Evolutionary conservation across 2,329 filamentous ascomycete genomes (phyloP), one percentile per base, ranked within the genome.

Genomic region (Paecilomyces sp.): DNA sequence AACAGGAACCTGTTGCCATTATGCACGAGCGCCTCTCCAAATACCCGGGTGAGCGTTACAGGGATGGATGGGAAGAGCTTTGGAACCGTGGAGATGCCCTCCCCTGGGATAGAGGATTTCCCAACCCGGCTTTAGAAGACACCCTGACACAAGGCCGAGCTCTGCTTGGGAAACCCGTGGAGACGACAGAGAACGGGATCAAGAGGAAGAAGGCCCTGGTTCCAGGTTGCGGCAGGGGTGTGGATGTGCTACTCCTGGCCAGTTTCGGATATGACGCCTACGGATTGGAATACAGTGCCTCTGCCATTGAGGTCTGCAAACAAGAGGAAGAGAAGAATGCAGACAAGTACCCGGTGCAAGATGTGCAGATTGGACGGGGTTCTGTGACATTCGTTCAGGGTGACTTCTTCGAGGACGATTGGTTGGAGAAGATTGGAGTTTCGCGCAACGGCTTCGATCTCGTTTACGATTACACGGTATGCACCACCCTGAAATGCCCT

Each of bases 201-300:
- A 66, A 65, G 47, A 68, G 75, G 58, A 83, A 82, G 66, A 79
- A 78, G 59, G 91, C 88, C 1, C 78, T 95, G 8, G 88, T 96
- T 0, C 89, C 91, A 1, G 91, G 91, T 4, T 96, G 91, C 73
- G 92, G 91, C 0, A 83, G 84, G 54, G 92, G 91, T 4, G 88
- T 94, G 69, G 92, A 96, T 75, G 89, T 91, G 1, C 79, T 91
- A 9, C 79, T 96, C 41, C 81, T 96, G 53, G 84, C 86, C 56
- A 84, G 85, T 9, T 85, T 88, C 68, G 91, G 91, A 1, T 94
- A 90, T 71, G 88, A 95, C 74, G 85, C 86, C 1, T 87, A 85
- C 67, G 92, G 90, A 0, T 75, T 96, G 1, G 91, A 95, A 70
- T 82, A 83, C 58, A 87, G 86, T 53, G 68, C 78, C 8, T 77